Evolutionary conservation across 495 filamentous ascomycete genomes (phyloP).

Genomic region (Pseudomonodictys pantanalensis): DNA sequence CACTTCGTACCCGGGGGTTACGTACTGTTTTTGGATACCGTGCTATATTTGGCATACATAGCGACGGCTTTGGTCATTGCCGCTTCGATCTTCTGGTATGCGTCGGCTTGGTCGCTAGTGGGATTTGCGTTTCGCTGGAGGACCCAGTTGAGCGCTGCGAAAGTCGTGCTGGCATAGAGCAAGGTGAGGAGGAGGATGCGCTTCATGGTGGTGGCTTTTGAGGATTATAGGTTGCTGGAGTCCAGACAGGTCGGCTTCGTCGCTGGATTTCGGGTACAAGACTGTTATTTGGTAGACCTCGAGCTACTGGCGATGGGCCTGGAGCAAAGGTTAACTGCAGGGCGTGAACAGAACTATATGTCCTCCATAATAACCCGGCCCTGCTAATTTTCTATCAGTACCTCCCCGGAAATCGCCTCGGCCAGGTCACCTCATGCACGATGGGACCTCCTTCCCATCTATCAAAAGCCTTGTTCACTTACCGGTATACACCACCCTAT

Average conservation of each 20-base stretch:
- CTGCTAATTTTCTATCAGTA: no score
- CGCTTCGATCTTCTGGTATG: slow-evolving; percentile 21
- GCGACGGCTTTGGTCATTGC: slow-evolving; percentile 15
- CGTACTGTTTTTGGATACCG: slow-evolving; percentile 7
- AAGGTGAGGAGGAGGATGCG: background rate
- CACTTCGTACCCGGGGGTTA: no score
- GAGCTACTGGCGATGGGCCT: no score
- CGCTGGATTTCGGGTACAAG: background rate
- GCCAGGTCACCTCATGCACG: no score
- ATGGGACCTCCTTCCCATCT: background rate
- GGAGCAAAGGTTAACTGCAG: no score
- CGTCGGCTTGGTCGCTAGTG: slow-evolving; percentile 18
- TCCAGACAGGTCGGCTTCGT: background rate
- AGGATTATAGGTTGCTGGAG: background rate
- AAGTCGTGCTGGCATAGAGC: background rate
- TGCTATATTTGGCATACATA: background rate
- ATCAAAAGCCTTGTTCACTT: background rate
- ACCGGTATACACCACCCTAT: background rate
- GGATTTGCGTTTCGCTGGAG: slow-evolving; percentile 16
- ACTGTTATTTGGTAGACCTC: no score
- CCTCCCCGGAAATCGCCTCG: no score
- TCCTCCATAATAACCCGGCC: no score
- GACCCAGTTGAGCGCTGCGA: slow-evolving; percentile 6
- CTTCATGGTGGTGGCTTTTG: background rate
- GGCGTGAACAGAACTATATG: no score